These are phyloP conservation scores for Mortierella hygrophila DNA, from an alignment of 192 early-diverging fungal genomes.

Conservation along the genomic window DNA sequence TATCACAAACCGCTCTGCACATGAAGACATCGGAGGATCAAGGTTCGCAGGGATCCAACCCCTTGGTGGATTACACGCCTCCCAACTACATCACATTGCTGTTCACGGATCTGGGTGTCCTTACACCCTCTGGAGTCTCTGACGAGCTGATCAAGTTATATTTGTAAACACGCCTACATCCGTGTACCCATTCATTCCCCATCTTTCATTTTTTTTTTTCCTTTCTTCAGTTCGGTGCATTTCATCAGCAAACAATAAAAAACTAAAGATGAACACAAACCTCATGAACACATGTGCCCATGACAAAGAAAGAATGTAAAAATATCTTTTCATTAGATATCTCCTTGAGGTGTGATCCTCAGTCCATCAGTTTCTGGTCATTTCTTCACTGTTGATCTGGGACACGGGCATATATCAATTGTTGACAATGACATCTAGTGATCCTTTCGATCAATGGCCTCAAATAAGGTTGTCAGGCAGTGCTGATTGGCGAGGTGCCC, in stretches of 20 bases:
- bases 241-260: neutral
- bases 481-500: too few relatives aligned
- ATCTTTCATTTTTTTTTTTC: neutral
- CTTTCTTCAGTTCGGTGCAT: neutral
- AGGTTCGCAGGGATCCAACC: conserved; percentile 68
- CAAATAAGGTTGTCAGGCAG: too few relatives aligned
- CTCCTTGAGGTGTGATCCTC: neutral
- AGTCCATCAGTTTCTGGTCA: too few relatives aligned
- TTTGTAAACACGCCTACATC: conserved; percentile 59
- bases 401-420: too few relatives aligned
- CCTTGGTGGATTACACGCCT: conserved; percentile 93
- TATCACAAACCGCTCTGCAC: conserved; percentile 46
- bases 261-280: neutral
- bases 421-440: too few relatives aligned
- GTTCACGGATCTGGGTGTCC: conserved; percentile 89
- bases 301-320: neutral
- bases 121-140: conserved; percentile 91
- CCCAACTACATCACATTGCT: conserved; percentile 91
- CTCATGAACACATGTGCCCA: neutral
- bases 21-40: conserved; percentile 51
- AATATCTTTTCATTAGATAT: neutral
- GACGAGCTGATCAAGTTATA: conserved; percentile 90
- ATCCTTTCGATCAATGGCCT: too few relatives aligned
- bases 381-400: too few relatives aligned
- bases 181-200: neutral